These are phyloP conservation scores for Aureobasidium uvarum DNA, from an alignment of 2,329 filamentous ascomycete genomes.

Conservation along the genomic window DNA sequence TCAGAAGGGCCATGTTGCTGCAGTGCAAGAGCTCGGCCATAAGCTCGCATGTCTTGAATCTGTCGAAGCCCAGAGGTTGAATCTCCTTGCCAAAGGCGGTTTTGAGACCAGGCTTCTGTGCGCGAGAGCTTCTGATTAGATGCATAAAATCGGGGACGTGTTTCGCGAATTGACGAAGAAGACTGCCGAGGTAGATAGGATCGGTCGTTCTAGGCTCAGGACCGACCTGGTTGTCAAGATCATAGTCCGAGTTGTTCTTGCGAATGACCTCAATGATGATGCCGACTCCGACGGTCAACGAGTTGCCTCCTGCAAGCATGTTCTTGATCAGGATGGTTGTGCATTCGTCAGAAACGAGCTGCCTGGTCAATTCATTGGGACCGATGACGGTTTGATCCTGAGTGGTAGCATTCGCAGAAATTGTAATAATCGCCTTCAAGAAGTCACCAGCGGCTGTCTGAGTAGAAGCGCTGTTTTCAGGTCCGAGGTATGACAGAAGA, in stretches of 20 bases:
- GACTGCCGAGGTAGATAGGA: slow-evolving; percentile 90
- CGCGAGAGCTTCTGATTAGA: slow-evolving; percentile 74
- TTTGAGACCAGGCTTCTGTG: slow-evolving; percentile 70
- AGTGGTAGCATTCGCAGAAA: slow-evolving; percentile 95
- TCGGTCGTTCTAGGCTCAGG: slow-evolving; percentile 80
- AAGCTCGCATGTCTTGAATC: slow-evolving; percentile 97
- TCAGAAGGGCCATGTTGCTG: slow-evolving; percentile 96
- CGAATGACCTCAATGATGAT: slow-evolving; percentile 98
- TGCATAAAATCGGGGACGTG: slow-evolving; percentile 94
- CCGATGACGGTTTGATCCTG: slow-evolving; percentile 99
- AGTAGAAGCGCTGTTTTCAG: slow-evolving; percentile 81
- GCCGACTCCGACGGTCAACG: slow-evolving; percentile 91
- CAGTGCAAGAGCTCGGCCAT: slow-evolving; percentile 98
- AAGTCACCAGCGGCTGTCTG: slow-evolving; percentile 98
- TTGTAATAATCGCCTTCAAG: slow-evolving; percentile 97
- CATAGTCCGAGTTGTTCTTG: slow-evolving; percentile 99
- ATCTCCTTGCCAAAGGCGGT: slow-evolving; percentile 90
- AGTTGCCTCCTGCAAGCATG: slow-evolving; percentile 92
- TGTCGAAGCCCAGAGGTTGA: slow-evolving; percentile 91
- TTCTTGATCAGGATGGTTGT: slow-evolving; percentile 80
- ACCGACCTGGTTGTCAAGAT: slow-evolving; percentile 83
- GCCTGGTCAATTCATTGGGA: slow-evolving; percentile 91
- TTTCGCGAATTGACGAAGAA: slow-evolving; percentile 83
- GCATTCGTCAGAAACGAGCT: slow-evolving; percentile 84
- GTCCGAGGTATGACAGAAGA: slow-evolving; percentile 80